Evolutionary conservation across 2,329 filamentous ascomycete species (phyloP).

Genomic region (Xylaria digitata): DNA sequence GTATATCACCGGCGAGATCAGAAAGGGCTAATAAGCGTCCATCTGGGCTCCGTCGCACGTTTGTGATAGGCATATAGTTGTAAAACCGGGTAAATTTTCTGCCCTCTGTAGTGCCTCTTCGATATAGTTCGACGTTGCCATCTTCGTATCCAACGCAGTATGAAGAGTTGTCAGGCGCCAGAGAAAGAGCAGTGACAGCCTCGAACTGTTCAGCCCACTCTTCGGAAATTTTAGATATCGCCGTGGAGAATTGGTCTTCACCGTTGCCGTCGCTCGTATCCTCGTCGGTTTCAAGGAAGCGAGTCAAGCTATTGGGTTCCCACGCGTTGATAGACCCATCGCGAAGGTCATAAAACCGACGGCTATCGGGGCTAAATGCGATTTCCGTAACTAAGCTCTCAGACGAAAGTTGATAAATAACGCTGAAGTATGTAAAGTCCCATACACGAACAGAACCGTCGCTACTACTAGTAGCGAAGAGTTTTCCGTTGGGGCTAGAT

Average conservation of each 20-base stretch:
- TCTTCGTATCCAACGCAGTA: conserved; percentile 21
- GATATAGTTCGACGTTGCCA: conserved; percentile 1
- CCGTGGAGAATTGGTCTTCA: background rate
- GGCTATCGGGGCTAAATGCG: conserved; percentile 39
- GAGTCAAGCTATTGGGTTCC: conserved; percentile 38
- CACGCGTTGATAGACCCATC: conserved; percentile 41
- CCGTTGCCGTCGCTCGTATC: background rate
- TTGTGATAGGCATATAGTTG: background rate
- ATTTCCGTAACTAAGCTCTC: conserved; percentile 36
- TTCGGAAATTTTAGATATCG: background rate
- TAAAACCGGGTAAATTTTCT: background rate
- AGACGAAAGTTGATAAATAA: conserved; percentile 41
- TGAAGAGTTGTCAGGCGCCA: conserved; percentile 3
- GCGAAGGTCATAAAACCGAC: conserved; percentile 41
- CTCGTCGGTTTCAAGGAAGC: conserved; percentile 16
- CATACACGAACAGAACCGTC: conserved; percentile 40
- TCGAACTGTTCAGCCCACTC: background rate
- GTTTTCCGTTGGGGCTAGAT: conserved; percentile 34
- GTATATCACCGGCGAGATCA: conserved; percentile 4
- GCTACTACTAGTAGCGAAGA: conserved; percentile 38
- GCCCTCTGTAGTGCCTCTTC: background rate
- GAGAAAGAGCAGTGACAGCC: conserved; percentile 2
- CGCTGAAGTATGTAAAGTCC: conserved; percentile 31
- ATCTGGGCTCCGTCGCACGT: conserved; percentile 1
- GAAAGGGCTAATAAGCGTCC: background rate